Percentiles rank a stretch among this genome's conserved stretches.
Evolutionary conservation across 495 filamentous ascomycete genomes (phyloP).

Genomic region (Neurospora sp.): DNA sequence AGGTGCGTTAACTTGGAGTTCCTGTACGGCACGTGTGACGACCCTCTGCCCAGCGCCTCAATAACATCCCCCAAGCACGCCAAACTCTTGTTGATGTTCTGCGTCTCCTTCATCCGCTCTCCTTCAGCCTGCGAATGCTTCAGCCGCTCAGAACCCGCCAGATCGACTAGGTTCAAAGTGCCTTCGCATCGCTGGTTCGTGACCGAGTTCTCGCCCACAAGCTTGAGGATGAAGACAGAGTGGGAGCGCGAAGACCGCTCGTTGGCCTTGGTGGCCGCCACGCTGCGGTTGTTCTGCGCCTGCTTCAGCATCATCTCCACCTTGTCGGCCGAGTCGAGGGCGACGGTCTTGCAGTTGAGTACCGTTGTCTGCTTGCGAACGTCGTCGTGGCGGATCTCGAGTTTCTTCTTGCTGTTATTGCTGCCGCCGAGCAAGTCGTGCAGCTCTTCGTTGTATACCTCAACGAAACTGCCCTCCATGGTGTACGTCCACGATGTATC

Average conservation of each 20-base stretch:
- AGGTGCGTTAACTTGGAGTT: slow-evolving; percentile 97
- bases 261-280: slow-evolving; percentile 94
- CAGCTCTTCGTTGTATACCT: slow-evolving; percentile 96
- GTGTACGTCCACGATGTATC: slow-evolving; percentile 91
- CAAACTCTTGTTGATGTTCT: slow-evolving; percentile 92
- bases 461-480: slow-evolving; percentile 94
- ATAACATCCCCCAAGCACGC: slow-evolving; percentile 93
- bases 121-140: slow-evolving; percentile 76
- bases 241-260: slow-evolving; percentile 89
- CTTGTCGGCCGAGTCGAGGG: slow-evolving; percentile 64
- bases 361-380: slow-evolving; percentile 72
- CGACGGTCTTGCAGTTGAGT: slow-evolving; percentile 69
- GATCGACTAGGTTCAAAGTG: slow-evolving; percentile 90
- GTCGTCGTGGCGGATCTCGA: slow-evolving; percentile 85
- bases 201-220: slow-evolving; percentile 68
- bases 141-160: slow-evolving; percentile 86
- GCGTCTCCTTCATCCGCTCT: slow-evolving; percentile 83
- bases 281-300: slow-evolving; percentile 75
- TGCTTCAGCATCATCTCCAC: slow-evolving; percentile 69
- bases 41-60: slow-evolving; percentile 75
- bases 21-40: slow-evolving; percentile 82
- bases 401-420: slow-evolving; percentile 81
- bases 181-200: slow-evolving; percentile 82
- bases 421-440: slow-evolving; percentile 83
- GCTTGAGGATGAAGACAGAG: slow-evolving; percentile 90